phyloP scores from a whole-genome alignment of 164 flowering plant genomes.

The Sextonia rubra region DNA sequence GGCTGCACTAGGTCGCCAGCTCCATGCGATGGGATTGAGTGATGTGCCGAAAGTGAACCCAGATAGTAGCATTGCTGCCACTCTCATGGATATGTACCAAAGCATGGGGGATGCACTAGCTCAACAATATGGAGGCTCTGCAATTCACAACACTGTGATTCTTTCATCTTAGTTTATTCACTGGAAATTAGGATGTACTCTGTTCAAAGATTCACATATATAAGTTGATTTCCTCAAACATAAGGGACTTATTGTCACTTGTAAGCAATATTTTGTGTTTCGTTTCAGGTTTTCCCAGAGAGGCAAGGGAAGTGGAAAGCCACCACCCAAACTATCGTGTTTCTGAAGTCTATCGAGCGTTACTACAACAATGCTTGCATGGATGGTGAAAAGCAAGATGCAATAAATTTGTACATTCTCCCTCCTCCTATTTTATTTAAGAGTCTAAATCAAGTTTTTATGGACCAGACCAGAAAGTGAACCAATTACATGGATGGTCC shows the following conservation, averaged over 20 bases:
- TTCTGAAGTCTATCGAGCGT: slow-evolving; percentile 86
- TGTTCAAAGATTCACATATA: not conserved
- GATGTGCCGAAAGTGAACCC: slow-evolving; percentile 80
- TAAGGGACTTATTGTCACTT: not conserved
- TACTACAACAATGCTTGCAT: slow-evolving; percentile 95
- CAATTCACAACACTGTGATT: slow-evolving; percentile 81
- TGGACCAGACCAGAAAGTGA: too few species aligned
- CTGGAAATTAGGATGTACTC: not conserved
- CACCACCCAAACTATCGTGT: slow-evolving; percentile 89
- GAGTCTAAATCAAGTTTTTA: not conserved
- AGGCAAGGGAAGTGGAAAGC: slow-evolving; percentile 99
- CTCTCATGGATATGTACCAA: slow-evolving; percentile 95
- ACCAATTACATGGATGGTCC: too few species aligned
- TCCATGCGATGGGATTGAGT: slow-evolving; percentile 85
- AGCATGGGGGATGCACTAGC: slow-evolving; percentile 99
- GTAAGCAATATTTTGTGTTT: not conserved
- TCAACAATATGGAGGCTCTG: slow-evolving; percentile 98
- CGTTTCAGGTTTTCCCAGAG: slow-evolving; percentile 82
- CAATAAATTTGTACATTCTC: slow-evolving; percentile 73
- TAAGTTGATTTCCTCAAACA: not conserved
- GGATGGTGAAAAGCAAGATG: slow-evolving; percentile 98
- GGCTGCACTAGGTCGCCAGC: slow-evolving; percentile 90
- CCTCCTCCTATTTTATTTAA: slow-evolving; percentile 8
- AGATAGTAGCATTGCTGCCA: slow-evolving; percentile 83
- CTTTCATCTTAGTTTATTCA: not conserved